Conservation (phyloP, 495 filamentous ascomycete species). For the Cairneyella variabilis region DNA sequence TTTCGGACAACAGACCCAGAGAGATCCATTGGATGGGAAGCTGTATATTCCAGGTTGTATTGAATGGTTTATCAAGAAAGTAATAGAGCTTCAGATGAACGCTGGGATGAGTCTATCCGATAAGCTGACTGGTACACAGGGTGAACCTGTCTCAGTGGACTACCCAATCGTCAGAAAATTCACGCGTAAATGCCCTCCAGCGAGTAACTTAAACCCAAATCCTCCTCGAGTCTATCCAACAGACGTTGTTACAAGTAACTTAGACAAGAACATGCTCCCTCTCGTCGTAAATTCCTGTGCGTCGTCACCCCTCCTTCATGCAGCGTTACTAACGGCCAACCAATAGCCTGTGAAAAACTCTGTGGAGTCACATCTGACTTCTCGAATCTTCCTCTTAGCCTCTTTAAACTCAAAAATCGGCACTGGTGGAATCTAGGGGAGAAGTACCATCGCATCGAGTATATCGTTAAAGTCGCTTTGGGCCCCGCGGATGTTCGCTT, state of each 20-base stretch:
- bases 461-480: conserved; percentile 40
- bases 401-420: conserved; percentile 36
- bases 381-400: conserved; percentile 27
- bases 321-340: not conserved
- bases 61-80: conserved; percentile 19
- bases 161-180: conserved; percentile 35
- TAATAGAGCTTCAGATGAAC: not conserved
- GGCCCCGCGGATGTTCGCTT: conserved; percentile 54
- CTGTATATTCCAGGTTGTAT: conserved; percentile 9
- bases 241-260: conserved; percentile 28
- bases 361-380: conserved; percentile 37
- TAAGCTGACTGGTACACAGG: conserved; percentile 12
- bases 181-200: conserved; percentile 31
- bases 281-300: conserved; percentile 28
- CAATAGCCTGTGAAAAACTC: conserved; percentile 28
- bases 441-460: conserved; percentile 35
- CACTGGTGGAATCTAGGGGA: conserved; percentile 34
- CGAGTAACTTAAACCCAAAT: conserved; percentile 15
- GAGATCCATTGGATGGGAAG: conserved; percentile 24
- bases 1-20: conserved; percentile 23
- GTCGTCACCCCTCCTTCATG: not conserved
- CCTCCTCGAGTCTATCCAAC: conserved; percentile 32
- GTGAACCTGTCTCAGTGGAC: conserved; percentile 34
- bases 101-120: too few relatives aligned
- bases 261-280: conserved; percentile 28